These are phyloP conservation scores for Medicago ruthenica DNA, from an alignment of 306 rosid species.

Conservation along the genomic window DNA sequence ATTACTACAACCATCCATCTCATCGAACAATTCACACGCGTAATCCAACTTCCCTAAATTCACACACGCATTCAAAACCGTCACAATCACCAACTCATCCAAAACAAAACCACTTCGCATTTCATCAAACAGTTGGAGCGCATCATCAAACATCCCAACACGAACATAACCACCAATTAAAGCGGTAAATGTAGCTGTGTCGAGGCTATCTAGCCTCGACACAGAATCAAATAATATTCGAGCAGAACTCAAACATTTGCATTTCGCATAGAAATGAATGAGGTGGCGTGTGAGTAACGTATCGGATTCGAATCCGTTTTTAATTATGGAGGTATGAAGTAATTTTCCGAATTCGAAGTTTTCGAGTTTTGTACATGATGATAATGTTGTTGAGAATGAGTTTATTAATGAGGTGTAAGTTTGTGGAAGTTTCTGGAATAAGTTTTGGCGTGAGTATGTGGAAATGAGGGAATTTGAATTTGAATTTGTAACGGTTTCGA, in stretches of 20 bases:
- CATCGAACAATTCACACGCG: constrained; percentile 59
- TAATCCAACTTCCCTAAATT: constrained; percentile 52
- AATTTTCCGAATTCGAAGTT: constrained; percentile 56
- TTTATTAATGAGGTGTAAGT: constrained; percentile 50
- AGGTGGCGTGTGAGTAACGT: constrained; percentile 63
- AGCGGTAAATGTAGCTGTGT: constrained; percentile 64
- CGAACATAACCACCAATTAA: constrained; percentile 68
- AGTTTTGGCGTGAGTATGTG: constrained; percentile 54
- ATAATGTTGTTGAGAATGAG: constrained; percentile 57
- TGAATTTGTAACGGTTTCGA: background rate
- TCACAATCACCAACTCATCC: constrained; percentile 65
- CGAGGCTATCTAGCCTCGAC: too few species aligned
- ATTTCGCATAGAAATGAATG: constrained; percentile 73
- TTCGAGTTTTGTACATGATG: constrained; percentile 61
- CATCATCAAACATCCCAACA: constrained; percentile 61
- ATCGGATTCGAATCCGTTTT: constrained; percentile 55
- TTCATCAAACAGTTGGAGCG: constrained; percentile 60
- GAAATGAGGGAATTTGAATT: constrained; percentile 63
- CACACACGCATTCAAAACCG: constrained; percentile 66
- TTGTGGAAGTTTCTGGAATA: constrained; percentile 40
- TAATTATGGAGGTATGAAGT: constrained; percentile 57
- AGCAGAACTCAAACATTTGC: constrained; percentile 59
- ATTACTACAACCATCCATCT: constrained; percentile 57
- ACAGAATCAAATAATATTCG: constrained; percentile 44
- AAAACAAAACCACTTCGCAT: constrained; percentile 49